Evolutionary conservation across 768 basidiomycete species (phyloP).

Genomic region (Suillus subalutaceus): DNA sequence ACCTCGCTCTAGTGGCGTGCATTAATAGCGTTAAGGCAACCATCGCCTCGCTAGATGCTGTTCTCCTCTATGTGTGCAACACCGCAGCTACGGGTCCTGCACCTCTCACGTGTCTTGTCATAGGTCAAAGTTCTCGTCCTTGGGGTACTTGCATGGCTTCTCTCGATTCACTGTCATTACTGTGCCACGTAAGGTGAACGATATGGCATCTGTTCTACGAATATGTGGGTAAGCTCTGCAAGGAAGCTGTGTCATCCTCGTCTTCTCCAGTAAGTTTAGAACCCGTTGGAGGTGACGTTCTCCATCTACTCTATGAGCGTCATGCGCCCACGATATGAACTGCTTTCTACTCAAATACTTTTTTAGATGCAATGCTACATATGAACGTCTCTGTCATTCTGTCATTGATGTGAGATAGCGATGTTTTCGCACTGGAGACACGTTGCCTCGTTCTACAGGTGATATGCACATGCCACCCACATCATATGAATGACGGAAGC

Average conservation of each 20-base stretch:
- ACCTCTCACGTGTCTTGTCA: neutral
- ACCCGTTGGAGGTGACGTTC: neutral
- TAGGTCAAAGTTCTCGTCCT: neutral
- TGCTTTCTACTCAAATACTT: neutral
- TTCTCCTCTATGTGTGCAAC: neutral
- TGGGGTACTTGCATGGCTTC: neutral
- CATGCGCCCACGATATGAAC: neutral
- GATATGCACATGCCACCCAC: neutral
- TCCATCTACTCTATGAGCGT: neutral
- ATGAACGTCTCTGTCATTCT: neutral
- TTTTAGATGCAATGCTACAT: neutral
- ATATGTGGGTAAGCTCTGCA: neutral
- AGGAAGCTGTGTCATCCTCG: neutral
- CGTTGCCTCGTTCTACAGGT: neutral
- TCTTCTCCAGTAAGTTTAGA: neutral
- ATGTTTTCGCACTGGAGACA: neutral
- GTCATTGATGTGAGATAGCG: neutral
- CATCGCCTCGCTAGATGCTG: neutral
- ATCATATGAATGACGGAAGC: constrained; percentile 7
- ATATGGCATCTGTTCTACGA: neutral
- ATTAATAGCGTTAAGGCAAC: neutral
- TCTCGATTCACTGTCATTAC: neutral
- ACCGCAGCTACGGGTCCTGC: neutral
- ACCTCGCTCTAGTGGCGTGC: neutral
- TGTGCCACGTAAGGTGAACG: no score